phyloP scores from a whole-genome alignment of 192 early-diverging fungal genomes.

The Radiomyces spectabilis region DNA sequence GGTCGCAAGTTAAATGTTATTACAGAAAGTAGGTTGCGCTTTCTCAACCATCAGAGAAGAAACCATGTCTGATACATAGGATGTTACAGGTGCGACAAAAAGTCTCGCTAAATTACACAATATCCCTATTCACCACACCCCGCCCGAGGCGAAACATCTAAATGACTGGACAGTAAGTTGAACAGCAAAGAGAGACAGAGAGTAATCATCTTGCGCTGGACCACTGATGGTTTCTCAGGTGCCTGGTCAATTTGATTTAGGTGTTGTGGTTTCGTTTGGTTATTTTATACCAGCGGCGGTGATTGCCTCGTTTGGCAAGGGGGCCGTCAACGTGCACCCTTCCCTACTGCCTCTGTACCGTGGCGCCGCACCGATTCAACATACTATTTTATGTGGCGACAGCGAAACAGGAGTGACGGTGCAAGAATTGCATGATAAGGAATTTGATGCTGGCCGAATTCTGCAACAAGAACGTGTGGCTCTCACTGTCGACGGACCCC shows the following conservation, averaged over 20 bases:
- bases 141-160: constrained; percentile 32
- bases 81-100: constrained; percentile 48
- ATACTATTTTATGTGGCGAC: constrained; percentile 75
- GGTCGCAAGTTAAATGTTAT: constrained; percentile 19
- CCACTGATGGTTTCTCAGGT: constrained; percentile 1
- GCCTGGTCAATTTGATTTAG: constrained; percentile 63
- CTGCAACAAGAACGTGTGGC: constrained; percentile 57
- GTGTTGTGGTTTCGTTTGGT: constrained; percentile 91
- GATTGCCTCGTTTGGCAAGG: constrained; percentile 56
- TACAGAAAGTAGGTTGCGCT: constrained; percentile 10
- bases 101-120: constrained; percentile 29
- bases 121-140: constrained; percentile 43
- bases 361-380: constrained; percentile 88
- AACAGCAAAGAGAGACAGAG: not conserved
- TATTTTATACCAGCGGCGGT: constrained; percentile 74
- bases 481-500: not conserved
- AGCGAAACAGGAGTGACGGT: constrained; percentile 73
- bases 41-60: no score
- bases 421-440: constrained; percentile 68
- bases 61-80: no score
- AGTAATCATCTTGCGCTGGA: not conserved
- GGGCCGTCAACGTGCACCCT: constrained; percentile 88
- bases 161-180: constrained; percentile 39
- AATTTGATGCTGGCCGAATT: constrained; percentile 84
- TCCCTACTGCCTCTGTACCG: constrained; percentile 88